Conservation (phyloP, 1,284 basidiomycete genomes). For the Sporisorium sorghi region DNA sequence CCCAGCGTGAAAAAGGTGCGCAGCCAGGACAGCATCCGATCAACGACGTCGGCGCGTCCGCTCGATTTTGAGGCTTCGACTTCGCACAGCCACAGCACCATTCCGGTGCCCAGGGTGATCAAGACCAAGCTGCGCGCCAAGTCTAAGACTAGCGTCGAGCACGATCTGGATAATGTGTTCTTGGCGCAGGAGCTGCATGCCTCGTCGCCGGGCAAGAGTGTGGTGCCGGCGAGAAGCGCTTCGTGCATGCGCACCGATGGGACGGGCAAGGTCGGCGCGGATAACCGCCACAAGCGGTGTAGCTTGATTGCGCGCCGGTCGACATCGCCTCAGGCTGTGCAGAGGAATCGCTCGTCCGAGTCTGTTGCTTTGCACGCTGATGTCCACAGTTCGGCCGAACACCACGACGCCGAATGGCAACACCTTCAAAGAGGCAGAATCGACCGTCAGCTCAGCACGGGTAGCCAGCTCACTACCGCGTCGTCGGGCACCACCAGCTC, state of each 20-base stretch:
- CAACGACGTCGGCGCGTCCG: conserved; percentile 11
- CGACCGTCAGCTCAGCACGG: conserved; percentile 27
- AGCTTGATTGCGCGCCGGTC: conserved; percentile 21
- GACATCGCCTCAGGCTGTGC: conserved; percentile 20
- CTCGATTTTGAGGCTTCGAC: conserved; percentile 13
- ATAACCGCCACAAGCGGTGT: conserved; percentile 12
- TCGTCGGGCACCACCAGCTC: conserved; percentile 15
- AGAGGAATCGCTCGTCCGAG: neutral
- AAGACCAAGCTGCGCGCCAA: conserved; percentile 44
- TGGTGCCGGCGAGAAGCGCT: conserved; percentile 8
- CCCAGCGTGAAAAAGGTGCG: conserved; percentile 28
- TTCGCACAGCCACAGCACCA: conserved; percentile 8
- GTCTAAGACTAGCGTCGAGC: conserved; percentile 41
- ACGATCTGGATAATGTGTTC: conserved; percentile 61
- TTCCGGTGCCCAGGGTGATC: conserved; percentile 20
- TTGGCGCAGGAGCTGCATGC: conserved; percentile 66
- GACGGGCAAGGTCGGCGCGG: conserved; percentile 5
- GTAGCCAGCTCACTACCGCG: conserved; percentile 17
- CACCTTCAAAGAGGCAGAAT: conserved; percentile 8
- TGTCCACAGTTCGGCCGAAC: conserved; percentile 9
- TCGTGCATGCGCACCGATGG: conserved; percentile 13
- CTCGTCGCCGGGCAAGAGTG: neutral
- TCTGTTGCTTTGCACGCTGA: neutral
- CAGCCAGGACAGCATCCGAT: conserved; percentile 45
- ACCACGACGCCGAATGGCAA: neutral